phyloP scores from a whole-genome alignment of 1,139 yeast species.

The Saccharomycopsis crataegensis region DNA sequence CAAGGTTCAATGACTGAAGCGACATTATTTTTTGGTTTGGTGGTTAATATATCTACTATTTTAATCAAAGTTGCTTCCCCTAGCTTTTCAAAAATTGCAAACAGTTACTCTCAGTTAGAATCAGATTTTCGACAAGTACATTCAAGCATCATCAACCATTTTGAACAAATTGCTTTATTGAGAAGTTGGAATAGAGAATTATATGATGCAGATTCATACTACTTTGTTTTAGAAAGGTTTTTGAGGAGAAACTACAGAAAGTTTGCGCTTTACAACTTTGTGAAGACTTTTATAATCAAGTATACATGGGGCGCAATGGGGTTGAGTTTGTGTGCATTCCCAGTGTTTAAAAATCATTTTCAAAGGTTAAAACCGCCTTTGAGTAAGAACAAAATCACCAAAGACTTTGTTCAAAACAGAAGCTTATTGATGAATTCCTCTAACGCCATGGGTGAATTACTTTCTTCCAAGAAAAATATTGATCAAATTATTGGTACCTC shows the following conservation, averaged over 20 bases:
- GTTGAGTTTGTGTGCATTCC: conserved; percentile 77
- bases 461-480: conserved; percentile 76
- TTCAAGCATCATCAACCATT: conserved; percentile 68
- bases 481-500: conserved; percentile 85
- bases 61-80: conserved; percentile 75
- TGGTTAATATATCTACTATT: conserved; percentile 76
- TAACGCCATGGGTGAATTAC: conserved; percentile 80
- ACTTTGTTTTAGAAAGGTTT: conserved; percentile 75
- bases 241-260: conserved; percentile 72
- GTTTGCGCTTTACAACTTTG: conserved; percentile 66
- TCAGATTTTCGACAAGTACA: conserved; percentile 82
- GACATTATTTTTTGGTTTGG: conserved; percentile 67
- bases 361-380: conserved; percentile 32
- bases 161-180: conserved; percentile 82
- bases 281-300: conserved; percentile 79
- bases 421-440: conserved; percentile 79
- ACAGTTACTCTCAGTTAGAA: conserved; percentile 73
- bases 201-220: conserved; percentile 70
- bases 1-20: conserved; percentile 82
- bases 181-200: conserved; percentile 78
- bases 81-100: conserved; percentile 78
- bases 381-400: conserved; percentile 22
- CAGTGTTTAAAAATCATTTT: conserved; percentile 69
- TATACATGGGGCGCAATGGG: conserved; percentile 97
- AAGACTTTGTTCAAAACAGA: conserved; percentile 58